Evolutionary conservation across 768 basidiomycete genomes (phyloP), one percentile per base, ranked within the genome.

Genomic region (Phylloporus arenicola): DNA sequence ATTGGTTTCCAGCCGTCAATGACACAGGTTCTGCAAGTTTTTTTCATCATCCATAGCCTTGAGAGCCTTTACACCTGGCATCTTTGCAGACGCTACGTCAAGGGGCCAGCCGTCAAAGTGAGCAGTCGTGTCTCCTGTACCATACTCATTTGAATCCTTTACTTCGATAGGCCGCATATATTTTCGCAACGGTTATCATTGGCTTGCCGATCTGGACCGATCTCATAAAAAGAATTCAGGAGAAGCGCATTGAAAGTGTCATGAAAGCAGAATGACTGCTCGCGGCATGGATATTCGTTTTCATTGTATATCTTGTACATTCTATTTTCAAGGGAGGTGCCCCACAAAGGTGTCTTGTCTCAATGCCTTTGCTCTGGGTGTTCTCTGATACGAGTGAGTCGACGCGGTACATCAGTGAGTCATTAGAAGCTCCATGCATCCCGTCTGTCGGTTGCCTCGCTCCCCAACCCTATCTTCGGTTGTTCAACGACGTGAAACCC

Each of bases 201-300:
- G 88, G 88, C 0, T 73, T 72, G 45, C 81, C 83, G 0, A 71
- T 80, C 11, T 79, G 78, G 73, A 24, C 50, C 10, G 75, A 80
- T 53, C 64, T 90, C 53, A 70, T 78, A 47, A 74, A 67, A 56
- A 75, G 78, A 22, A 77, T 89, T 10, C 84, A 90, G 54, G 67
- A 70, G 29, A 81, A 82, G 14, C 76, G 87, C 3, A 91, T 91
- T 38, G 80, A 87, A 49, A 88, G 86, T 25, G 84, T 91, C 4
- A 83, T 86, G 83, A 91, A 90, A 64, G 77, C 78, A 10, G 69
- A 86, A 61, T 84, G 60, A 63, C 20, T 38, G 10, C 19, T 38
- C 12, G 30, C 5, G 12, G 30, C 30, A 31, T 31, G 30, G 12
- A 31, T 31, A 1, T 13, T 31, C 13, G 5, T 31, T 31, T 31